Conservation (phyloP, 2,329 filamentous ascomycete species). For the Penicillium sp. region DNA sequence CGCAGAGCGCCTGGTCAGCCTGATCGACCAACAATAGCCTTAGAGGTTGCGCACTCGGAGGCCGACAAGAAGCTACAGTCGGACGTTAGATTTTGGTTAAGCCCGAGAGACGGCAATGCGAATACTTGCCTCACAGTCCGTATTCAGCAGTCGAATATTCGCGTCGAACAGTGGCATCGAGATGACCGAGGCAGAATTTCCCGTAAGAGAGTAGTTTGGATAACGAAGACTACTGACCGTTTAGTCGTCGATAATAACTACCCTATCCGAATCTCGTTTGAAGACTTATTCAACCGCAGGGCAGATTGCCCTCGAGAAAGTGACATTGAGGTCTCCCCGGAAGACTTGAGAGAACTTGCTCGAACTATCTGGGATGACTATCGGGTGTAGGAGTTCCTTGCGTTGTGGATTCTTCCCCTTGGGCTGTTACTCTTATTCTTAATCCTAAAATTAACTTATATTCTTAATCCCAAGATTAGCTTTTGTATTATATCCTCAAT, state of each 20-base stretch:
- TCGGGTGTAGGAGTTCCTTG: background rate
- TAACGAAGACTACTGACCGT: slow-evolving; percentile 7
- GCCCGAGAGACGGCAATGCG: slow-evolving; percentile 1
- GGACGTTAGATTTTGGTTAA: slow-evolving; percentile 11
- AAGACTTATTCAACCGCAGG: background rate
- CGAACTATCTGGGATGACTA: slow-evolving; percentile 6
- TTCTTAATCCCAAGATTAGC: background rate
- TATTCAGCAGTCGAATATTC: slow-evolving; percentile 1
- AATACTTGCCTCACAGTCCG: slow-evolving; percentile 8
- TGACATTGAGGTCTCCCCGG: slow-evolving; percentile 2
- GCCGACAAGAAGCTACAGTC: slow-evolving; percentile 6
- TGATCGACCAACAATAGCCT: slow-evolving; percentile 1
- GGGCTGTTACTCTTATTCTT: background rate
- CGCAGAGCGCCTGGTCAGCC: background rate
- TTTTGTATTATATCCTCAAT: background rate
- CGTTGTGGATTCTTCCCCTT: background rate
- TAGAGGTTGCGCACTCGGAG: slow-evolving; percentile 11
- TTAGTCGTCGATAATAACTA: slow-evolving; percentile 1
- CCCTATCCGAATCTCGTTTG: slow-evolving; percentile 5
- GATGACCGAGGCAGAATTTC: background rate
- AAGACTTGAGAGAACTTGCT: slow-evolving; percentile 7
- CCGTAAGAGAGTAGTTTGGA: slow-evolving; percentile 6
- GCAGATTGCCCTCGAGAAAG: background rate
- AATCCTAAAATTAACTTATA: background rate
- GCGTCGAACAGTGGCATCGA: slow-evolving; percentile 5